Evolutionary conservation across 805 yeast species (phyloP), one percentile per base, ranked within the genome.

Genomic region (Phaffomyces antillensis): DNA sequence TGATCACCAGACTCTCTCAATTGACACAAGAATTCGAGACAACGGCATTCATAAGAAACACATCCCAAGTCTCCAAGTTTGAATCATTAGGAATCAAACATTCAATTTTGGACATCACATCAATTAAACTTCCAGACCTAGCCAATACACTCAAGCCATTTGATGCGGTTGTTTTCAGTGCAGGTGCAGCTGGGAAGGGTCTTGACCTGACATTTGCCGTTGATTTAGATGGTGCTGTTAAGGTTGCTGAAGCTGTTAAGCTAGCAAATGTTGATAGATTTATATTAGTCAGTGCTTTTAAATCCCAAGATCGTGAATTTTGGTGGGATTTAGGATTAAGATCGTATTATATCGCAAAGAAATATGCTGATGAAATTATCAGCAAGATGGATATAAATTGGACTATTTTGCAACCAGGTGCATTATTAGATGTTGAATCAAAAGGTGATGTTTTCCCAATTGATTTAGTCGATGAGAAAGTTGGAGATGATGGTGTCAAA

Each of bases 141-240:
- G 61, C 68, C 0, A 49, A 55, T 3, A 63, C 61, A 0, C 54
- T 80, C 32, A 58, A 62, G 36, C 81, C 78, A 4, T 68, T 66
- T 33, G 77, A 76, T 51, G 78, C 79, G 9, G 77, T 80, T 5
- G 76, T 81, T 1, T 77, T 79, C 64, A 63, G 75, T 35, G 85
- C 83, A 0, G 86, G 86, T 9, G 77, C 83, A 3, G 81, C 77
- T 17, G 85, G 84, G 3, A 72, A 72, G 38, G 74, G 75, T 15
- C 52, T 71, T 8, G 71, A 64, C 23, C 52, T 64, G 35, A 67
- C 74, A 2, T 64, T 78, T 42, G 64, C 71, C 20, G 75, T 80
- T n/a, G 86, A 81, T 53, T 63, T 79, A 47, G 85, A 80, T 55
- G 81, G 81, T 5, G 79, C 81, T 9, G 75, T 76, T 30, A 76